Evolutionary conservation across 495 filamentous ascomycete genomes (phyloP).

Genomic region (Penicillium chermesinum): DNA sequence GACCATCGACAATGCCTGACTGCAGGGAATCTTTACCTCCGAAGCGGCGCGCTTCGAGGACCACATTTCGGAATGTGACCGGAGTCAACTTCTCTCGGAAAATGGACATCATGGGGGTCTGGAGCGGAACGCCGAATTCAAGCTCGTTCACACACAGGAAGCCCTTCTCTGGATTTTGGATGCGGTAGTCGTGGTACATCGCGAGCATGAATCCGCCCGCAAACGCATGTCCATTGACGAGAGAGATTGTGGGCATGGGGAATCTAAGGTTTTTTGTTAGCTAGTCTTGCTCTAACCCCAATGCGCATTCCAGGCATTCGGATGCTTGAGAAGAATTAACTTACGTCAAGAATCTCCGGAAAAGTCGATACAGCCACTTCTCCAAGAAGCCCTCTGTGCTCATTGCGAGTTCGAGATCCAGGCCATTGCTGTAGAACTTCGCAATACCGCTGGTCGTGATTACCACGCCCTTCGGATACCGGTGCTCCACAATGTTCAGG

Average conservation of each 20-base stretch:
- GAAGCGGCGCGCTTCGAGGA: conserved; percentile 66
- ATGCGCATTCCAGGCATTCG: too few relatives aligned
- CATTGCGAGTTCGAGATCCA: conserved; percentile 58
- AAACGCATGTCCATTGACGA: conserved; percentile 78
- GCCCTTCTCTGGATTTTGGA: conserved; percentile 63
- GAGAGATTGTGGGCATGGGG: conserved; percentile 76
- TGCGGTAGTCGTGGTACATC: conserved; percentile 79
- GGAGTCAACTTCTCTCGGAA: conserved; percentile 62
- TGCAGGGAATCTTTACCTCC: conserved; percentile 53
- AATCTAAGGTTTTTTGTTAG: conserved; percentile 39
- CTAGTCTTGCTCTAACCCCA: not conserved
- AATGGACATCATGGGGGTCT: conserved; percentile 65
- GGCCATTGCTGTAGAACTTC: conserved; percentile 80
- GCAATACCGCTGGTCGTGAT: conserved; percentile 66
- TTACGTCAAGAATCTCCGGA: conserved; percentile 57
- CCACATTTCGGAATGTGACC: conserved; percentile 52
- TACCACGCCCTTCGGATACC: conserved; percentile 61
- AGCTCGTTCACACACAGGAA: conserved; percentile 75
- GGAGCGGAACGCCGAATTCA: conserved; percentile 67
- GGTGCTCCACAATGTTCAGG: conserved; percentile 66
- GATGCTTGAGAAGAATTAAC: too few relatives aligned
- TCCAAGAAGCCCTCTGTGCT: conserved; percentile 49
- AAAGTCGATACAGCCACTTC: conserved; percentile 53
- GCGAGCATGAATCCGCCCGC: conserved; percentile 75
- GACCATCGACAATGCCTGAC: conserved; percentile 60